These are phyloP conservation scores for Posidonia oceanica DNA, from an alignment of 116 monocot species.

Conservation along the genomic window DNA sequence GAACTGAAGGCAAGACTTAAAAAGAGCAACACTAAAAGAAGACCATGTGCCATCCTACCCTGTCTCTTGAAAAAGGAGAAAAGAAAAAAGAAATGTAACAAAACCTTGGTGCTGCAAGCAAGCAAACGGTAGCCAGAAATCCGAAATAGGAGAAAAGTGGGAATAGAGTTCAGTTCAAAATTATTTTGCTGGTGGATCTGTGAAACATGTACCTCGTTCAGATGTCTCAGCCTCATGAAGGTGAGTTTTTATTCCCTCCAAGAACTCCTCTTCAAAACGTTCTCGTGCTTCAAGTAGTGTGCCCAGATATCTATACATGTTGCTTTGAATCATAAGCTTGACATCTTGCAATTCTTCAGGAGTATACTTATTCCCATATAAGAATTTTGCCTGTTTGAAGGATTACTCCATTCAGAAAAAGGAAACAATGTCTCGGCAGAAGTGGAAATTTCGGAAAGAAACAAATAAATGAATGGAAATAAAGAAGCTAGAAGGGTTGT, in stretches of 20 bases:
- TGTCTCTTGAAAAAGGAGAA: too few species aligned
- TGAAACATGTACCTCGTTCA: background rate
- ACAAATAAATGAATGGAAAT: background rate
- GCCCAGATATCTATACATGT: slow-evolving; percentile 89
- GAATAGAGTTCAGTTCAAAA: too few species aligned
- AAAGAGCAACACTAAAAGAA: too few species aligned
- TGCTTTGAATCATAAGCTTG: slow-evolving; percentile 95
- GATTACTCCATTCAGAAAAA: background rate
- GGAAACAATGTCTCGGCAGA: background rate
- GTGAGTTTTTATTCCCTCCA: slow-evolving; percentile 10
- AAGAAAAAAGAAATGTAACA: too few species aligned
- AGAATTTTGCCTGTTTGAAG: slow-evolving; percentile 53
- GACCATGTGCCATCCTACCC: too few species aligned
- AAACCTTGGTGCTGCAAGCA: too few species aligned
- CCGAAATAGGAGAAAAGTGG: too few species aligned
- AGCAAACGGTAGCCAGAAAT: too few species aligned
- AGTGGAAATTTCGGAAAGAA: background rate
- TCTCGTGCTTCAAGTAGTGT: slow-evolving; percentile 84
- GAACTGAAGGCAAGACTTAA: too few species aligned
- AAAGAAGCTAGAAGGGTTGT: background rate
- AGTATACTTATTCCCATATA: slow-evolving; percentile 69
- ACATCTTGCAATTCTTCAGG: slow-evolving; percentile 61
- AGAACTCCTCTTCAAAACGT: slow-evolving; percentile 81
- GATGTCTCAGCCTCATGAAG: background rate
- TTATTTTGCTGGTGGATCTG: too few species aligned